These are phyloP conservation scores for Diaporthe aspalathi DNA, from an alignment of 2,329 filamentous ascomycete genomes.

Conservation along the genomic window DNA sequence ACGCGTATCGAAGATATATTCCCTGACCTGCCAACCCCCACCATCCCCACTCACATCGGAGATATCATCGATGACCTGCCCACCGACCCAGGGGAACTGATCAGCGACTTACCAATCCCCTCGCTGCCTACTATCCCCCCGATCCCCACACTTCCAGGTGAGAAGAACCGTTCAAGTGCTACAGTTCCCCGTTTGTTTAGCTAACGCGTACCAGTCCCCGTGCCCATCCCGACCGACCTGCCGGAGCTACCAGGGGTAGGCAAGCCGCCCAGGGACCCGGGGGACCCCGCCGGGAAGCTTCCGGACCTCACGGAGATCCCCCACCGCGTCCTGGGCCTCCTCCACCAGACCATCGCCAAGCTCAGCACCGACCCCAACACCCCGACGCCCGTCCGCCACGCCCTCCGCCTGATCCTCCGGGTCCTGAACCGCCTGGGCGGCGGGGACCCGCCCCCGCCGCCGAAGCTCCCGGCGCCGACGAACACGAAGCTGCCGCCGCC, in stretches of 20 bases:
- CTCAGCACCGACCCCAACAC: not conserved
- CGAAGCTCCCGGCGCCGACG: not conserved
- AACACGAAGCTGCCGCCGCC: not conserved
- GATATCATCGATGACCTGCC: conserved; percentile 5
- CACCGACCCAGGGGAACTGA: not conserved
- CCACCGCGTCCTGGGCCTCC: not conserved
- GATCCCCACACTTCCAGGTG: not conserved
- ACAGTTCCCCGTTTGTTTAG: too few species aligned
- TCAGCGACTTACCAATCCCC: conserved; percentile 2
- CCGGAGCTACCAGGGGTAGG: not conserved
- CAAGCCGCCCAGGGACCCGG: not conserved
- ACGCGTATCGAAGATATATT: not conserved
- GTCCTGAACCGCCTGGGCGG: conserved; percentile 15
- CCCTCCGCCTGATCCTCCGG: conserved; percentile 2
- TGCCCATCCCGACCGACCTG: not conserved
- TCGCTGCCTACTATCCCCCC: not conserved
- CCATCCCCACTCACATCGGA: not conserved
- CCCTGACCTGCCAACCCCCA: not conserved
- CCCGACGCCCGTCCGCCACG: not conserved
- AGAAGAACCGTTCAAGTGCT: too few species aligned
- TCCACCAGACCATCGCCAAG: conserved; percentile 10
- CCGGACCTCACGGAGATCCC: conserved; percentile 22
- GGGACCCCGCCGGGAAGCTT: not conserved
- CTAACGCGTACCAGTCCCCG: not conserved
- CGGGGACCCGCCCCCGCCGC: not conserved